Conservation (phyloP, 176 grass and related monocot genomes). For the Musa acuminata region DNA sequence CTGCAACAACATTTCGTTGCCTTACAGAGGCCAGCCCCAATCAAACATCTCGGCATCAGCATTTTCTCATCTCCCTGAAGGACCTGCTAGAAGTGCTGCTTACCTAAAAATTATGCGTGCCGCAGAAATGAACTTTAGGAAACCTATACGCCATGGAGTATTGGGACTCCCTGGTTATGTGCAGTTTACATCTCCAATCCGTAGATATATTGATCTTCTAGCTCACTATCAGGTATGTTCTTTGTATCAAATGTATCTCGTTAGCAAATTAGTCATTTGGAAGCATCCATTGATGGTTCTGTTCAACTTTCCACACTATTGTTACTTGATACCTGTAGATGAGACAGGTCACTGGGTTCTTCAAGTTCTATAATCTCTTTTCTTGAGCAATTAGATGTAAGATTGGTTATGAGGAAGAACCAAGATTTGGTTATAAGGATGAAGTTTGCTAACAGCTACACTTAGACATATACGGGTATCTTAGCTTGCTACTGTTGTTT, state of each 20-base stretch:
- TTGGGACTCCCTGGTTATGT: constrained; percentile 91
- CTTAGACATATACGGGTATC: not conserved
- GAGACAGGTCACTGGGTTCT: not conserved
- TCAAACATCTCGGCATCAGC: constrained; percentile 57
- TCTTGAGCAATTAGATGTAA: not conserved
- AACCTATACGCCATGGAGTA: constrained; percentile 55
- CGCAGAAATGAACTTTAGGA: constrained; percentile 73
- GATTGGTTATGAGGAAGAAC: not conserved
- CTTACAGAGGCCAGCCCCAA: constrained; percentile 82
- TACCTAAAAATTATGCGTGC: constrained; percentile 74
- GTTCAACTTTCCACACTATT: not conserved
- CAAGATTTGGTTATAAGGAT: not conserved
- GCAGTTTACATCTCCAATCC: constrained; percentile 87
- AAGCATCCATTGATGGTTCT: not conserved
- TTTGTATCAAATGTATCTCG: constrained; percentile 5
- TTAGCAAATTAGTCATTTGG: not conserved
- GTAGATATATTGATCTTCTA: constrained; percentile 91
- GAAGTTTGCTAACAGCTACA: not conserved
- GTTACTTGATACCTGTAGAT: not conserved
- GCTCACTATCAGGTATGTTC: constrained; percentile 81
- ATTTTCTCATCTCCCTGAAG: constrained; percentile 73
- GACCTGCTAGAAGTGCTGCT: constrained; percentile 66
- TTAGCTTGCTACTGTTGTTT: not conserved
- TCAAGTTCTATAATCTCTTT: not conserved
- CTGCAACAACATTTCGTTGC: constrained; percentile 65